Conservation (phyloP, 768 basidiomycete genomes). For the Hygrophoropsis aurantiaca region DNA sequence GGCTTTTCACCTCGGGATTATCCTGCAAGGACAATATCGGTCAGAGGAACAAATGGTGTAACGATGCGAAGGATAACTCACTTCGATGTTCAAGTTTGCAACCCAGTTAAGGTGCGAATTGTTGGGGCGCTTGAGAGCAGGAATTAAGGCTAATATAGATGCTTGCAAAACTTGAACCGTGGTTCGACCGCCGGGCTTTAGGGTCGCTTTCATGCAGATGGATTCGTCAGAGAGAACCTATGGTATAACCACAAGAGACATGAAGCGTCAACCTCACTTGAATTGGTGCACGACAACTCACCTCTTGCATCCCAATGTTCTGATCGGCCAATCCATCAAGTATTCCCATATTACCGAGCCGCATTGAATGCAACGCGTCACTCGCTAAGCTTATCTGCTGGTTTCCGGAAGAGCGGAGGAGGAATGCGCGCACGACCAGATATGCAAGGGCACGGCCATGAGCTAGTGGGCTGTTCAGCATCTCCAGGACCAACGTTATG, state of each 20-base stretch:
- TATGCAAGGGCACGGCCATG: slow-evolving; percentile 59
- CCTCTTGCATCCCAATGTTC: slow-evolving; percentile 25
- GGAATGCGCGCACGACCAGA: slow-evolving; percentile 61
- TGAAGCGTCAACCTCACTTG: neutral
- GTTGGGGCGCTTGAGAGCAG: slow-evolving; percentile 47
- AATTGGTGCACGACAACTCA: slow-evolving; percentile 8
- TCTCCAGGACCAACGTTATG: slow-evolving; percentile 49
- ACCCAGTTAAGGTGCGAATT: slow-evolving; percentile 48
- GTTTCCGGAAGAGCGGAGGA: slow-evolving; percentile 55
- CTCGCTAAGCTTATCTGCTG: slow-evolving; percentile 57
- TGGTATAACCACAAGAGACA: neutral
- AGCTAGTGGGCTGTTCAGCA: slow-evolving; percentile 47
- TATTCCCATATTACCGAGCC: slow-evolving; percentile 43
- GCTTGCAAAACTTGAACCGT: slow-evolving; percentile 60
- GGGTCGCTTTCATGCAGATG: slow-evolving; percentile 48
- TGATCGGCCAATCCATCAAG: slow-evolving; percentile 31
- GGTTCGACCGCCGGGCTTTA: slow-evolving; percentile 59
- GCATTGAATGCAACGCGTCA: slow-evolving; percentile 46
- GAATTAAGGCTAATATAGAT: slow-evolving; percentile 51
- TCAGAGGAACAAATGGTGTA: neutral
- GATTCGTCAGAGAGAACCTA: slow-evolving; percentile 47
- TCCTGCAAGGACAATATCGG: slow-evolving; percentile 14
- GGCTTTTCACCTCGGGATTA: slow-evolving; percentile 14
- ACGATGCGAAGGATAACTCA: slow-evolving; percentile 10
- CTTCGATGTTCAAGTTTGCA: slow-evolving; percentile 32